phyloP scores from a whole-genome alignment of 441 rosid species.

The Dalechampia spathulata region DNA sequence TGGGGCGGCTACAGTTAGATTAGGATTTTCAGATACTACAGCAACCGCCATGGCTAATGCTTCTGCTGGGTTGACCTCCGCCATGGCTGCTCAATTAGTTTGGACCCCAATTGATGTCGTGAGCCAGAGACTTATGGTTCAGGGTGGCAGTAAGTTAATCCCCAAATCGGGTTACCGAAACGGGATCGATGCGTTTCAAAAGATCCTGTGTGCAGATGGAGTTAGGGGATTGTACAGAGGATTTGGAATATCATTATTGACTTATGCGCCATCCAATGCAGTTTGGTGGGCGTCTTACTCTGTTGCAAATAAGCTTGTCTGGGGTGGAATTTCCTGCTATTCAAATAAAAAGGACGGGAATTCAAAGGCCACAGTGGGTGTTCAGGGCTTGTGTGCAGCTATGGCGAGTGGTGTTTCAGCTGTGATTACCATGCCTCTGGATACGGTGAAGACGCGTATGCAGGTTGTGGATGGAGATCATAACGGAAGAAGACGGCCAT shows the following conservation, averaged over 20 bases:
- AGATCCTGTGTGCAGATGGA: slow-evolving; percentile 59
- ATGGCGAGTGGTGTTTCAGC: slow-evolving; percentile 80
- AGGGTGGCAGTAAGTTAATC: slow-evolving; percentile 27
- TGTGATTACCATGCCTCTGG: slow-evolving; percentile 78
- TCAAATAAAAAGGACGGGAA: slow-evolving; percentile 20
- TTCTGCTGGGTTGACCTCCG: slow-evolving; percentile 72
- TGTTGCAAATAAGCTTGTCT: slow-evolving; percentile 44
- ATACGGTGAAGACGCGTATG: slow-evolving; percentile 77
- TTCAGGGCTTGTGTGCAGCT: slow-evolving; percentile 78
- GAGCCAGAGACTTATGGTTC: slow-evolving; percentile 88
- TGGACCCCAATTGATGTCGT: slow-evolving; percentile 94
- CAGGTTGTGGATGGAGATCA: slow-evolving; percentile 71
- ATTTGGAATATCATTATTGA: slow-evolving; percentile 79
- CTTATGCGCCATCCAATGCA: slow-evolving; percentile 90
- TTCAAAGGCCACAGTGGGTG: slow-evolving; percentile 51
- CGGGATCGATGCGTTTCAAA: slow-evolving; percentile 73
- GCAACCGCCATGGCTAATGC: slow-evolving; percentile 63
- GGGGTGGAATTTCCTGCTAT: slow-evolving; percentile 43
- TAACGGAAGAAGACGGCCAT: slow-evolving; percentile 50
- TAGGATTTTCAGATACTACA: slow-evolving; percentile 59
- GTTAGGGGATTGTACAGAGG: slow-evolving; percentile 80
- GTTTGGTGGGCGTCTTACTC: slow-evolving; percentile 97
- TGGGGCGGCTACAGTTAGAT: slow-evolving; percentile 51
- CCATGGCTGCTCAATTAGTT: slow-evolving; percentile 79
- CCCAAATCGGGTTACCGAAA: slow-evolving; percentile 34